Percentiles rank a stretch among this genome's conserved stretches.
phyloP scores from a whole-genome alignment of 1,284 basidiomycete genomes.

The Lentinus polychrous region DNA sequence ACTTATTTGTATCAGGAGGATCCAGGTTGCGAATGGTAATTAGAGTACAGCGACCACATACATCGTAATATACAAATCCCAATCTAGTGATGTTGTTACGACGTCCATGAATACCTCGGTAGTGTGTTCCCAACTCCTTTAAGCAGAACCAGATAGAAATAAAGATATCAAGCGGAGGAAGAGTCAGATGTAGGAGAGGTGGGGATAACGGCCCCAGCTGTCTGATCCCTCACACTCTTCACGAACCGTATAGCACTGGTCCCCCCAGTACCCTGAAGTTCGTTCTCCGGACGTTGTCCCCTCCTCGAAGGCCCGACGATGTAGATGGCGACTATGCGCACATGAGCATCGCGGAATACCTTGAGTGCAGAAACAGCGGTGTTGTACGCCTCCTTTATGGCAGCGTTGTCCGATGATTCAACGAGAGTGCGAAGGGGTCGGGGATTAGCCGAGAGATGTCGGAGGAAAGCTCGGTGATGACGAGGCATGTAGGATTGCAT shows the following conservation, averaged over 20 bases:
- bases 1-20: too few species aligned
- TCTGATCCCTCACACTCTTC: slow-evolving; percentile 73
- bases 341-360: slow-evolving; percentile 80
- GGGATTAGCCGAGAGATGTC: slow-evolving; percentile 64
- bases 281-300: slow-evolving; percentile 15
- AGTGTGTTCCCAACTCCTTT: too few species aligned
- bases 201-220: slow-evolving; percentile 35
- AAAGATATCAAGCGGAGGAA: too few species aligned
- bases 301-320: slow-evolving; percentile 65
- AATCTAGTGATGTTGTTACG: too few species aligned
- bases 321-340: slow-evolving; percentile 81
- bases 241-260: slow-evolving; percentile 79
- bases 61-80: too few species aligned
- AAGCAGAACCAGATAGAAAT: too few species aligned
- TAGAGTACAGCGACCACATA: too few species aligned
- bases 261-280: slow-evolving; percentile 78
- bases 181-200: too few species aligned
- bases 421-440: slow-evolving; percentile 53
- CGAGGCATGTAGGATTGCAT: slow-evolving; percentile 91
- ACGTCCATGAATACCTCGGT: too few species aligned
- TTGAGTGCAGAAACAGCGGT: slow-evolving; percentile 68
- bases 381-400: slow-evolving; percentile 65
- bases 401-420: slow-evolving; percentile 22
- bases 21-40: too few species aligned
- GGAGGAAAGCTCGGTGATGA: slow-evolving; percentile 84